Conservation (phyloP, 371 early-diverging fungal genomes). For the Lichtheimia ornata region DNA sequence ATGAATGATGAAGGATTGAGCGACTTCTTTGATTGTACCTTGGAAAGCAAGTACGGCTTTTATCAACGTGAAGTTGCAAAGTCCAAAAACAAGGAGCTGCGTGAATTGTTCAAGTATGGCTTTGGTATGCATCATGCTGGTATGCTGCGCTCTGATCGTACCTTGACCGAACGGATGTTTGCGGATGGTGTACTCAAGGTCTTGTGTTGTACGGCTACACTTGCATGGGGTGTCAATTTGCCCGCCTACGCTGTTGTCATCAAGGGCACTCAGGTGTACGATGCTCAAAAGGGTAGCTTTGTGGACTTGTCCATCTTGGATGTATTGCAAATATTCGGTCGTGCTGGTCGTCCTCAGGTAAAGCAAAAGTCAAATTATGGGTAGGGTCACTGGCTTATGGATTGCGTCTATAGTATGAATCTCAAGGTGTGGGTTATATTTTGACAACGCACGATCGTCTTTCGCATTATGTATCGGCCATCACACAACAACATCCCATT, state of each 20-base stretch:
- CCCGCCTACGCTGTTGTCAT: slow-evolving; percentile 99
- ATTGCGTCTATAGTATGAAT: slow-evolving; percentile 67
- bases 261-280: slow-evolving; percentile 98
- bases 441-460: slow-evolving; percentile 92
- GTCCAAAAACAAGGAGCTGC: slow-evolving; percentile 84
- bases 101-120: slow-evolving; percentile 80
- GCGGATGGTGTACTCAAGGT: slow-evolving; percentile 87
- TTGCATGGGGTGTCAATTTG: slow-evolving; percentile 99
- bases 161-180: slow-evolving; percentile 89
- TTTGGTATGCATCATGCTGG: slow-evolving; percentile 99
- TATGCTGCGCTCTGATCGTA: slow-evolving; percentile 91
- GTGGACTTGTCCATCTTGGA: slow-evolving; percentile 93
- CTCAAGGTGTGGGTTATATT: slow-evolving; percentile 89
- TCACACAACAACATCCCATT: slow-evolving; percentile 96
- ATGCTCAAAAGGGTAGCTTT: slow-evolving; percentile 89
- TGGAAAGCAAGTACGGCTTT: slow-evolving; percentile 25
- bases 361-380: not conserved
- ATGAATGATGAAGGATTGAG: slow-evolving; percentile 62
- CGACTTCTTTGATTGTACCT: slow-evolving; percentile 47
- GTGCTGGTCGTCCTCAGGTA: slow-evolving; percentile 97
- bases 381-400: not conserved
- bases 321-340: slow-evolving; percentile 99
- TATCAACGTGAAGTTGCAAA: slow-evolving; percentile 50
- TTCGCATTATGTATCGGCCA: slow-evolving; percentile 89
- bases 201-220: slow-evolving; percentile 98